phyloP scores from a whole-genome alignment of 768 basidiomycete species.

The Mycena filopes region DNA sequence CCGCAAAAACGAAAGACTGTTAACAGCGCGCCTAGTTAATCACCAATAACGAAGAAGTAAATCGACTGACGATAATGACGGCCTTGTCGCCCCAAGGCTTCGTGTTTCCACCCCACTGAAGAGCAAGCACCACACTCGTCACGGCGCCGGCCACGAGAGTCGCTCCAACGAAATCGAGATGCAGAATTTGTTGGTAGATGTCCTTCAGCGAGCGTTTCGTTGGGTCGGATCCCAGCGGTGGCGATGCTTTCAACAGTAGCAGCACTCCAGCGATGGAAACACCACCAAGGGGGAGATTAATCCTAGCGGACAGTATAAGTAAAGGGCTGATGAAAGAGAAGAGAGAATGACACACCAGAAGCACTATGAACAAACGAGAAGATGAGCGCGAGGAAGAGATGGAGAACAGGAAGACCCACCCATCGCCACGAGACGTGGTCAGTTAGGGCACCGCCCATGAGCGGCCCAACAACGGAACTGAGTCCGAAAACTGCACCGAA shows the following conservation, averaged over 20 bases:
- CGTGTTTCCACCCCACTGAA: conserved; percentile 1
- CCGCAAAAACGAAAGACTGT: not conserved
- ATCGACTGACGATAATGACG: not conserved
- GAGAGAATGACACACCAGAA: no score
- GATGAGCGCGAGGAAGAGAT: no score
- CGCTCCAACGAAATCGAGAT: not conserved
- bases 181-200: not conserved
- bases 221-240: not conserved
- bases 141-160: not conserved
- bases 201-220: not conserved
- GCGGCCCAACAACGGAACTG: conserved; percentile 33
- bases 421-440: conserved; percentile 22
- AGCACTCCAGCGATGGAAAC: not conserved
- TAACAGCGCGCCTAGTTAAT: not conserved
- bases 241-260: not conserved
- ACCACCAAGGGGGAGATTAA: conserved; percentile 1
- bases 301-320: not conserved
- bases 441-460: conserved; percentile 42
- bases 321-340: no score
- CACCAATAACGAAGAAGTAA: not conserved
- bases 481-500: not conserved
- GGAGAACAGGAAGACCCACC: not conserved
- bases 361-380: no score
- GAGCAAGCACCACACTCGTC: not conserved
- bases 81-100: conserved; percentile 8